Conservation (phyloP, 2,329 filamentous ascomycete species). For the Xylaria sp. region DNA sequence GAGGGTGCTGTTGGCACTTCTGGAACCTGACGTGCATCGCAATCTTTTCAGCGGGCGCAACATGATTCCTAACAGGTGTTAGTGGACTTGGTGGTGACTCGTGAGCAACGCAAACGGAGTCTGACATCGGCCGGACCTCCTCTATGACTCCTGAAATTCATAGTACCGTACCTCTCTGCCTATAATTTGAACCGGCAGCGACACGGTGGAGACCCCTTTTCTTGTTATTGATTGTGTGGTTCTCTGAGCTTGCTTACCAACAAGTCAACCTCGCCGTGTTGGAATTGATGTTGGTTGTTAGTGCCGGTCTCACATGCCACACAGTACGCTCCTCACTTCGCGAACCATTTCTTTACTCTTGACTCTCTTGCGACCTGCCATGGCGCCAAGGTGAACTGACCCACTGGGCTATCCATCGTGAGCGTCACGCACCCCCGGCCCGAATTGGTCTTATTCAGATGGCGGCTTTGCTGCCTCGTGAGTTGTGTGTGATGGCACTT, state of each 20-base stretch:
- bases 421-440: not conserved
- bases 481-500: not conserved
- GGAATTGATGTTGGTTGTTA: slow-evolving; percentile 12
- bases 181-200: slow-evolving; percentile 21
- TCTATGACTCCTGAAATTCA: not conserved
- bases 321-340: not conserved
- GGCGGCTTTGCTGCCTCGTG: slow-evolving; percentile 9
- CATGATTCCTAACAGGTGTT: slow-evolving; percentile 33
- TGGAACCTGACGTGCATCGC: slow-evolving; percentile 26
- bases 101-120: slow-evolving; percentile 12
- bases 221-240: not conserved
- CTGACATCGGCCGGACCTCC: slow-evolving; percentile 13
- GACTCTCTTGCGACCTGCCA: not conserved
- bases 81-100: slow-evolving; percentile 12
- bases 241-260: slow-evolving; percentile 6
- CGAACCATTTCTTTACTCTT: not conserved
- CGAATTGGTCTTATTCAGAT: slow-evolving; percentile 10
- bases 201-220: not conserved
- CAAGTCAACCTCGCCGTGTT: not conserved
- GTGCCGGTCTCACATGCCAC: not conserved
- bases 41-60: slow-evolving; percentile 23
- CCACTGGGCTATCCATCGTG: slow-evolving; percentile 17
- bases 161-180: not conserved
- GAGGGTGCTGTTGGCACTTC: slow-evolving; percentile 11
- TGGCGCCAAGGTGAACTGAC: slow-evolving; percentile 17